Conservation (phyloP, 2,329 filamentous ascomycete species). For the Trichophyton simii region DNA sequence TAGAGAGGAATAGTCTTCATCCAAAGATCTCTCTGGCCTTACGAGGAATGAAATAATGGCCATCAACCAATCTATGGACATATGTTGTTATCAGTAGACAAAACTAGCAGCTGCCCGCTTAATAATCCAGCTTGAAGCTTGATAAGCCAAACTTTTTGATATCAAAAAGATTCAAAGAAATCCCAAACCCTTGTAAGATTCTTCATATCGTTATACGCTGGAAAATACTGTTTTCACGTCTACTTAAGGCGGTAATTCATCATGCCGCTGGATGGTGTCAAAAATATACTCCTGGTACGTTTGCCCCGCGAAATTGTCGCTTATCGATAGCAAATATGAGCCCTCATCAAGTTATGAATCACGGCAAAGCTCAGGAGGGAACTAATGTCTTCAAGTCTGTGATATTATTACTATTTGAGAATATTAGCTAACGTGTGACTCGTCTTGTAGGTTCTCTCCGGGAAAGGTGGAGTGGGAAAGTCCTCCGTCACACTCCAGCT, state of each 20-base stretch:
- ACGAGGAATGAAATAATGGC: neutral
- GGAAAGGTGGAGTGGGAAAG: constrained; percentile 96
- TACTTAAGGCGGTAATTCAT: neutral
- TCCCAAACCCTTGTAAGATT: neutral
- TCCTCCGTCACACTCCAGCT: constrained; percentile 96
- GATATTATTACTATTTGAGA: neutral
- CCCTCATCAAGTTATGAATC: neutral
- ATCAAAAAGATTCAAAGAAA: neutral
- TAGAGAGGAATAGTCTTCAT: neutral
- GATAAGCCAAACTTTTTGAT: neutral
- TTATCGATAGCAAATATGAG: constrained; percentile 27
- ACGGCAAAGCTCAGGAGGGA: neutral
- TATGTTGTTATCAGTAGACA: neutral
- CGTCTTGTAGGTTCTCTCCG: constrained; percentile 56
- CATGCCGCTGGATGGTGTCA: constrained; percentile 33
- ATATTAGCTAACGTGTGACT: neutral
- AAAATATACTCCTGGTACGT: constrained; percentile 31
- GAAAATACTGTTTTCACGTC: neutral
- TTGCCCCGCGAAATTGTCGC: constrained; percentile 15
- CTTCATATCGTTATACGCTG: neutral
- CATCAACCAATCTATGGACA: neutral
- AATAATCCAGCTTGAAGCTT: neutral
- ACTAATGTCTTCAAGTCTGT: neutral
- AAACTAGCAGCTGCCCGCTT: neutral
- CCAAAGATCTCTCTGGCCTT: neutral